Evolutionary conservation across 2,329 filamentous ascomycete species (phyloP).

Genomic region (Cladobotryum mycophilum): DNA sequence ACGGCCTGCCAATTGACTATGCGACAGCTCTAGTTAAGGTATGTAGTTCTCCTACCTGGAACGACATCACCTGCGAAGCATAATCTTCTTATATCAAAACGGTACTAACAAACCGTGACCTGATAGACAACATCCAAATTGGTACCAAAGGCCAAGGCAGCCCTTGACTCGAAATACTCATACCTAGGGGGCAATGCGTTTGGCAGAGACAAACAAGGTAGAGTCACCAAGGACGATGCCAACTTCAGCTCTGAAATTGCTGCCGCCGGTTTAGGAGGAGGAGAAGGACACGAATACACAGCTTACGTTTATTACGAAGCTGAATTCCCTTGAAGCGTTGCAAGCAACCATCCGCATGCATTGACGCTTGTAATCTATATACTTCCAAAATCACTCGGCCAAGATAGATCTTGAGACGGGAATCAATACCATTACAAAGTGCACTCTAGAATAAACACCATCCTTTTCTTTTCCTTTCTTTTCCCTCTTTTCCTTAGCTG

Average conservation of each 20-base stretch:
- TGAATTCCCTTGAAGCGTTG: conserved; percentile 52
- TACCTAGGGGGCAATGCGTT: conserved; percentile 95
- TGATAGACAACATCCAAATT: conserved; percentile 73
- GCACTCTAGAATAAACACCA: not conserved
- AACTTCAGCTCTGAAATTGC: conserved; percentile 76
- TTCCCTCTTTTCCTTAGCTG: too few species aligned
- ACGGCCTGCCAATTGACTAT: conserved; percentile 86
- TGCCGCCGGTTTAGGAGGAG: conserved; percentile 59
- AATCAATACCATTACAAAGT: not conserved
- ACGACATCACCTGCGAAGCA: not conserved
- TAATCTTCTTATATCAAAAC: not conserved
- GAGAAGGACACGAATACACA: conserved; percentile 78
- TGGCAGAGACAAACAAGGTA: conserved; percentile 86
- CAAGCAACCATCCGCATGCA: conserved; percentile 14
- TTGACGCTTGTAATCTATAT: conserved; percentile 26
- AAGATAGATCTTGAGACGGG: conserved; percentile 16
- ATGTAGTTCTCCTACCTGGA: conserved; percentile 27
- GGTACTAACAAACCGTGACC: conserved; percentile 13
- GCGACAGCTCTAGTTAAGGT: conserved; percentile 81
- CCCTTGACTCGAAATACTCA: conserved; percentile 77
- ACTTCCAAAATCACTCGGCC: conserved; percentile 17
- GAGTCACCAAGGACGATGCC: conserved; percentile 84
- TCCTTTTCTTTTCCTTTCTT: conserved; percentile 10
- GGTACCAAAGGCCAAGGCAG: conserved; percentile 69
- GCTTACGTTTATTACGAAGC: conserved; percentile 97